These are phyloP conservation scores for Magnusiomyces suaveolens DNA, from an alignment of 1,139 yeast genomes.

Conservation along the genomic window DNA sequence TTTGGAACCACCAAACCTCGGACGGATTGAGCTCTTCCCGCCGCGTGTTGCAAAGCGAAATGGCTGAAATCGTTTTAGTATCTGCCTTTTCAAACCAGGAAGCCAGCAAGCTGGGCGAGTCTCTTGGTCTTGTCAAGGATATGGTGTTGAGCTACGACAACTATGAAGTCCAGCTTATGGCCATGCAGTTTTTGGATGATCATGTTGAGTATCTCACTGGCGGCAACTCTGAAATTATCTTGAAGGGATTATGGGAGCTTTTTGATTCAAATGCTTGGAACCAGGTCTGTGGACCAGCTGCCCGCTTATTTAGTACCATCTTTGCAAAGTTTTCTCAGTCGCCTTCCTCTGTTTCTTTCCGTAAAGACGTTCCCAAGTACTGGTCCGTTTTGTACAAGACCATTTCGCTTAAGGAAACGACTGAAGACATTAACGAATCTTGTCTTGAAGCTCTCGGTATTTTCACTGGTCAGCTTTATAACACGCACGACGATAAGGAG, in stretches of 20 bases:
- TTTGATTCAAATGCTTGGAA: slow-evolving; percentile 33
- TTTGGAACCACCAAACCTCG: not conserved
- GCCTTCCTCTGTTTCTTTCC: slow-evolving; percentile 8
- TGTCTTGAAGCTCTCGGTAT: slow-evolving; percentile 45
- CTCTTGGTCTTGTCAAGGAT: slow-evolving; percentile 6
- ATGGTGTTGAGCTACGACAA: slow-evolving; percentile 9
- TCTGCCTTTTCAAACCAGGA: not conserved
- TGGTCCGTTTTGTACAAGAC: slow-evolving; percentile 26
- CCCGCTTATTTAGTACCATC: slow-evolving; percentile 34
- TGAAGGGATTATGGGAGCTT: slow-evolving; percentile 30
- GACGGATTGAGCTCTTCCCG: slow-evolving; percentile 1
- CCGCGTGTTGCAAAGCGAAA: slow-evolving; percentile 12
- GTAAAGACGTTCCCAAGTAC: slow-evolving; percentile 13
- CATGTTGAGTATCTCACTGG: slow-evolving; percentile 13
- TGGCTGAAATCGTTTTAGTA: slow-evolving; percentile 9
- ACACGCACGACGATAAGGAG: slow-evolving; percentile 10
- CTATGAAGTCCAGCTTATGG: slow-evolving; percentile 43
- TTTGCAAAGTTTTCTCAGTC: slow-evolving; percentile 27
- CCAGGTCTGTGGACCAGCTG: slow-evolving; percentile 37
- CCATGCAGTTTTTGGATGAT: slow-evolving; percentile 30
- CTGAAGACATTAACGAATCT: slow-evolving; percentile 42
- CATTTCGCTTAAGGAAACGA: slow-evolving; percentile 23
- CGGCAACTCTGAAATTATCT: slow-evolving; percentile 8
- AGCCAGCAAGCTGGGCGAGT: not conserved
- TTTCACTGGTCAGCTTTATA: slow-evolving; percentile 26